Base-by-base conservation (phyloP, 106 monocot species). In the Platanthera zijinensis region DNA sequence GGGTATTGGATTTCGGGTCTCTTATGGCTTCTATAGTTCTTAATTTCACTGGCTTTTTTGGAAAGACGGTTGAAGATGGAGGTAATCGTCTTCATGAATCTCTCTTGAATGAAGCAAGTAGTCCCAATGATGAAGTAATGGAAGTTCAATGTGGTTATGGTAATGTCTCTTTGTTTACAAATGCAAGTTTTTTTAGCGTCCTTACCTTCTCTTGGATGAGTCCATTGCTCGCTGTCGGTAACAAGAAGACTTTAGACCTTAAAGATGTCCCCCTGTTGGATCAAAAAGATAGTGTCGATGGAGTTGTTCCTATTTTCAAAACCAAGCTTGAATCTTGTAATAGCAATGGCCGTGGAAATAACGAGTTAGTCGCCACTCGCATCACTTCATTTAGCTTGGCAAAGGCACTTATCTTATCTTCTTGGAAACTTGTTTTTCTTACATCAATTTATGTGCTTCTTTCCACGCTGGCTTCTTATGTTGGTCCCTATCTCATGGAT, bases 171-270 rank as follows among this genome's bases (percentile, higher is more conserved):
- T 57, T 81, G 6, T 88, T 84, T 74, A 73, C 88, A 21, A 86
- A 77, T 69, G 92, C 90, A 11, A 80, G 81, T 10, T 78, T 90
- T 51, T 71, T 92, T 28, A 89, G 92, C 53, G 21, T 80, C 52
- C 87, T 96, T 47, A 89, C 90, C 50, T 96, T 96, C 92, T 92
- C 85, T 74, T 96, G 96, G 96, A 80, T 93, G 82, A 78, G 80
- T 14, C 83, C 90, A 79, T 80, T 96, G 77, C 82, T 96, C 56
- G 72, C 88, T 5, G 28, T 82, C 2, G 96, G 96, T 21, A 83
- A 87, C 57, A 81, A 51, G 76, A 93, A 92, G 75, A 90, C 89
- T 1, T 47, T 96, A 53, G 89, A 87, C 82, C 71, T 90, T 3
- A 75, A 89, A 25, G 92, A 96, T 74, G 85, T 96, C 8, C 96